phyloP scores from a whole-genome alignment of 345 rosid species.

The Syzygium jambos region DNA sequence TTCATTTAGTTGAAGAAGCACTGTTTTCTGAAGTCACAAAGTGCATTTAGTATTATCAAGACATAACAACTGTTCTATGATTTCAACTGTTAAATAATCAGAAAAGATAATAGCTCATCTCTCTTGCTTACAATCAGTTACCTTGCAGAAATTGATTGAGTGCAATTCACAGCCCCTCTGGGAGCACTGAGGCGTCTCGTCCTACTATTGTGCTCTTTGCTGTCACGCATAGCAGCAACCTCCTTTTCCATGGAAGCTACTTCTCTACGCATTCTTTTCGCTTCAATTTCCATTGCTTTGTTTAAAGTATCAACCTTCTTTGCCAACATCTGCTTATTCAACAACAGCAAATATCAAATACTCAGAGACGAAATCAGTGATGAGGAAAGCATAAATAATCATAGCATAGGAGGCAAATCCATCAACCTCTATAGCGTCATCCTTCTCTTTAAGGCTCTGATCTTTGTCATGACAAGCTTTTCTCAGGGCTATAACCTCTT shows the following conservation, averaged over 20 bases:
- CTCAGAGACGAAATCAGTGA: not conserved
- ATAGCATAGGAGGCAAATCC: not conserved
- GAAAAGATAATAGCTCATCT: not conserved
- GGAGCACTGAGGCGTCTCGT: conserved; percentile 24
- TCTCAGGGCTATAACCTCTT: conserved; percentile 27
- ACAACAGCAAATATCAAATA: not conserved
- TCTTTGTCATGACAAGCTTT: conserved; percentile 32
- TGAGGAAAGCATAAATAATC: not conserved
- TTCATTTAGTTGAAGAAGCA: not conserved
- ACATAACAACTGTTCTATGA: not conserved
- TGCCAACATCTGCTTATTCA: conserved; percentile 24
- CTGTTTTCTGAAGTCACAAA: not conserved
- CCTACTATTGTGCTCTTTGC: conserved; percentile 19
- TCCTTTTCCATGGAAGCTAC: conserved; percentile 36
- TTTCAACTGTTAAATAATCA: not conserved
- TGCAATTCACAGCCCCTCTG: conserved; percentile 15
- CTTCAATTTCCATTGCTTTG: conserved; percentile 39
- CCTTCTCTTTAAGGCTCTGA: conserved; percentile 35
- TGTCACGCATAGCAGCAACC: conserved; percentile 26
- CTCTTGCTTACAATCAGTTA: not conserved
- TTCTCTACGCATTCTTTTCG: conserved; percentile 35
- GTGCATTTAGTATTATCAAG: not conserved
- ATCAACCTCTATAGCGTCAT: conserved; percentile 30
- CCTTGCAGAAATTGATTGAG: conserved; percentile 24
- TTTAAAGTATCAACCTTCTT: conserved; percentile 36